Conservation (phyloP, 768 basidiomycete species). For the Termitomyces bulborhizus region DNA sequence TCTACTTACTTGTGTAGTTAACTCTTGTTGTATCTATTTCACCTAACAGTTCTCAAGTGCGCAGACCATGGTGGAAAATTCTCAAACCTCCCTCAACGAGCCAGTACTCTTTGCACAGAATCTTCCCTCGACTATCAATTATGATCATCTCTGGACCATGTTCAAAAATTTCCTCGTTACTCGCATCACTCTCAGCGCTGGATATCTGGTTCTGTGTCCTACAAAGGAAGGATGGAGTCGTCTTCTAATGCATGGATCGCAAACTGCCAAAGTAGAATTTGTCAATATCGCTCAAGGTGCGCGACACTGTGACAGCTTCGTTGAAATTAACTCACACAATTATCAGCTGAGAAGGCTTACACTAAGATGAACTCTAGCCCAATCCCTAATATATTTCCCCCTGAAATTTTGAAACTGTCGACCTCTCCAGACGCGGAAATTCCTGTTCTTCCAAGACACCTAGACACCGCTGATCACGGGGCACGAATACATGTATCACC, state of each 20-base stretch:
- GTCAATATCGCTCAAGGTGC: neutral
- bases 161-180: neutral
- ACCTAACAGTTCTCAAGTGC: neutral
- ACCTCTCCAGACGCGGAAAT: neutral
- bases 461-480: neutral
- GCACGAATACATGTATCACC: neutral
- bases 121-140: neutral
- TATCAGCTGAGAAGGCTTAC: neutral
- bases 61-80: neutral
- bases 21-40: no score
- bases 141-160: neutral
- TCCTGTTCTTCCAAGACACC: neutral
- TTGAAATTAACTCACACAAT: neutral
- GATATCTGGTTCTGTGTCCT: neutral
- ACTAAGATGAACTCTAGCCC: neutral
- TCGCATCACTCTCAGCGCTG: neutral
- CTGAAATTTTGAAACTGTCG: neutral
- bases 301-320: neutral
- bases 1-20: neutral
- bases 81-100: neutral
- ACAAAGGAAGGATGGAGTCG: neutral
- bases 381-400: neutral
- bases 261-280: conserved; percentile 1
- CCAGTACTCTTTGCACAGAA: neutral
- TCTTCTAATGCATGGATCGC: neutral